A percentile compares a stretch with the other conserved stretches of the same genome.
phyloP scores from a whole-genome alignment of 306 rosid genomes.

The Clitoria ternatea region DNA sequence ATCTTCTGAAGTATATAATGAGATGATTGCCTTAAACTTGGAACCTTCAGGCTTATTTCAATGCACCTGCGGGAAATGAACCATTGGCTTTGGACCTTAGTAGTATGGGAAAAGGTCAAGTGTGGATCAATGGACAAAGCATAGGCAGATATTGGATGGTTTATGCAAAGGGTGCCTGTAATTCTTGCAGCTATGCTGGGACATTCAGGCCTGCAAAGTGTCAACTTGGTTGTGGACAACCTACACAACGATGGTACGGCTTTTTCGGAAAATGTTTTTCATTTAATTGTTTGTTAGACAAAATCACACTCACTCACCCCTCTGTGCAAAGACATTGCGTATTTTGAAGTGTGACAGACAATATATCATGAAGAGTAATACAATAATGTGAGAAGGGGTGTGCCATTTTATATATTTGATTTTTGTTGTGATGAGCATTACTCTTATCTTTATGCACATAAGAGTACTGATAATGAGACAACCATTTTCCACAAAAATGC shows the following conservation, averaged over 20 bases:
- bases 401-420: not conserved
- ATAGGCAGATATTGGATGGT: conserved; percentile 95
- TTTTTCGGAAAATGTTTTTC: conserved; percentile 2
- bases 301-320: not conserved
- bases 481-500: not conserved
- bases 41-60: conserved; percentile 66
- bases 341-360: not conserved
- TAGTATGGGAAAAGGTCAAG: conserved; percentile 98
- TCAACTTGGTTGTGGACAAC: conserved; percentile 80
- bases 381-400: not conserved
- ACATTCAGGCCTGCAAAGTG: conserved; percentile 60
- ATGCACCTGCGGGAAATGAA: conserved; percentile 68
- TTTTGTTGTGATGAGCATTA: not conserved
- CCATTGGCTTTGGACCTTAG: conserved; percentile 83
- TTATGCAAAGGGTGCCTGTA: conserved; percentile 79
- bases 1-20: not conserved
- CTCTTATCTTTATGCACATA: no score
- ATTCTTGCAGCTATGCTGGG: conserved; percentile 62
- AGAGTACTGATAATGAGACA: not conserved
- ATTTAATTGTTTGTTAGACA: not conserved
- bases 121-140: conserved; percentile 94
- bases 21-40: not conserved
- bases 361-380: not conserved
- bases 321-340: not conserved
- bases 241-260: conserved; percentile 83